A percentile compares a stretch with the other conserved stretches of the same genome.
Conservation (phyloP, 805 yeast genomes). For the Isabelozyma heimii region DNA sequence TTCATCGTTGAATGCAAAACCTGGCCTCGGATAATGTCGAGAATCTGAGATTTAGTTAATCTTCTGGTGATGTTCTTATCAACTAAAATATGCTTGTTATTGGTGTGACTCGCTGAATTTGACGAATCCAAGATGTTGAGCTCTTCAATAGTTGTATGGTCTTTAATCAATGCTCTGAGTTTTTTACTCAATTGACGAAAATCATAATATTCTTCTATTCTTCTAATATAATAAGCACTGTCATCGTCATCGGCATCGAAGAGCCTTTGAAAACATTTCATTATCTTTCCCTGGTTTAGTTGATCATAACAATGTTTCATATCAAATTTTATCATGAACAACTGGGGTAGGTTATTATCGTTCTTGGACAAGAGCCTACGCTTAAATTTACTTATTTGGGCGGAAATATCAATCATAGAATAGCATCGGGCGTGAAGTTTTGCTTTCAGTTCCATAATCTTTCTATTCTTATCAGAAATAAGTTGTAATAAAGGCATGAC, state of each 20-base stretch:
- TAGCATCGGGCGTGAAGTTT: conserved; percentile 23
- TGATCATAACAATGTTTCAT: conserved; percentile 75
- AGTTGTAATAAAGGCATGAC: conserved; percentile 1
- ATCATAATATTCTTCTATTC: conserved; percentile 9
- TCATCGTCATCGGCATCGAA: conserved; percentile 17
- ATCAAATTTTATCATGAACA: conserved; percentile 69
- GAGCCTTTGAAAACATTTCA: conserved; percentile 28
- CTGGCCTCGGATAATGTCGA: conserved; percentile 49
- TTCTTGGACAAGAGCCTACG: conserved; percentile 2
- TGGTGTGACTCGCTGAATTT: conserved; percentile 2
- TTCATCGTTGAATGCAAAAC: conserved; percentile 48
- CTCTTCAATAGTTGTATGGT: conserved; percentile 11
- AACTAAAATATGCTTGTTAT: conserved; percentile 5
- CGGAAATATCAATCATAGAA: conserved; percentile 48
- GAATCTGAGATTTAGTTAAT: conserved; percentile 42
- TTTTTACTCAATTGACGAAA: conserved; percentile 5
- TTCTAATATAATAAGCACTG: conserved; percentile 18
- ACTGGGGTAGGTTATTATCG: conserved; percentile 23
- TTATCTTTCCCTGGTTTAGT: conserved; percentile 48
- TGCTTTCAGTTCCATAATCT: conserved; percentile 3
- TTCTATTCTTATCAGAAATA: background rate
- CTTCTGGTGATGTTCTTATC: conserved; percentile 25
- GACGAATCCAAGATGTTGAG: conserved; percentile 6
- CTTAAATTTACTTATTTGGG: conserved; percentile 37
- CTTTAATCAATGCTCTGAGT: conserved; percentile 9